phyloP scores from a whole-genome alignment of 2,329 filamentous ascomycete species.

The Plectosphaerella plurivora region DNA sequence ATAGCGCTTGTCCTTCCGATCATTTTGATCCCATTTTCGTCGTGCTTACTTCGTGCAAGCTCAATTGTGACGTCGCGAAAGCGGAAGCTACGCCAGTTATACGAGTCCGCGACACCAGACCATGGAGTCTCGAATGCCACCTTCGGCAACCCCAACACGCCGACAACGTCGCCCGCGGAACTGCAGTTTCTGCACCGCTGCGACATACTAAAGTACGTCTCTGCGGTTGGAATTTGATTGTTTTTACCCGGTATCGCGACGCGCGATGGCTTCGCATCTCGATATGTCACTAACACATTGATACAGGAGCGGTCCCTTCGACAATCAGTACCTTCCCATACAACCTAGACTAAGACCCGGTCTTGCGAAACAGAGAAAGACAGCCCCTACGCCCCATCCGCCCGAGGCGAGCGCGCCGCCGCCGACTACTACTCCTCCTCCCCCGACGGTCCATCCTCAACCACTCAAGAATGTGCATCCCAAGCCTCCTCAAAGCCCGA shows the following conservation, averaged over 20 bases:
- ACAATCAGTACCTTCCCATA: neutral
- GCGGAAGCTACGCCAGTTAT: conserved; percentile 86
- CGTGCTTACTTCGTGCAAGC: conserved; percentile 49
- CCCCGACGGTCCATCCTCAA: neutral
- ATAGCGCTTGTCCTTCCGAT: conserved; percentile 48
- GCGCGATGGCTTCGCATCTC: conserved; percentile 8
- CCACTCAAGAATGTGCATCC: neutral
- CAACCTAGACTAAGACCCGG: neutral
- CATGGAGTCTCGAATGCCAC: conserved; percentile 46
- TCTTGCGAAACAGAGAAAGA: neutral
- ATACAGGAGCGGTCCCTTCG: neutral
- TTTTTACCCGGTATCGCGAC: neutral
- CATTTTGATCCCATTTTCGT: conserved; percentile 36
- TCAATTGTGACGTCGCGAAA: conserved; percentile 79
- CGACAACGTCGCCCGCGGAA: conserved; percentile 46
- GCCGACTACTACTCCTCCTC: neutral
- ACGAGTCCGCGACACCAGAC: conserved; percentile 33
- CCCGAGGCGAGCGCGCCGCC: neutral
- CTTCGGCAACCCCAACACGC: conserved; percentile 54
- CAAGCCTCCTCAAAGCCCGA: neutral
- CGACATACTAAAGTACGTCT: conserved; percentile 57
- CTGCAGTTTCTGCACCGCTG: conserved; percentile 51
- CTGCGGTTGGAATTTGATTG: neutral
- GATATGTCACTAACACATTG: neutral
- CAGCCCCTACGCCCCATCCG: neutral